Evolutionary conservation across 2,329 filamentous ascomycete genomes (phyloP), one percentile per base, ranked within the genome.

Genomic region (Elsinoe ampelina): DNA sequence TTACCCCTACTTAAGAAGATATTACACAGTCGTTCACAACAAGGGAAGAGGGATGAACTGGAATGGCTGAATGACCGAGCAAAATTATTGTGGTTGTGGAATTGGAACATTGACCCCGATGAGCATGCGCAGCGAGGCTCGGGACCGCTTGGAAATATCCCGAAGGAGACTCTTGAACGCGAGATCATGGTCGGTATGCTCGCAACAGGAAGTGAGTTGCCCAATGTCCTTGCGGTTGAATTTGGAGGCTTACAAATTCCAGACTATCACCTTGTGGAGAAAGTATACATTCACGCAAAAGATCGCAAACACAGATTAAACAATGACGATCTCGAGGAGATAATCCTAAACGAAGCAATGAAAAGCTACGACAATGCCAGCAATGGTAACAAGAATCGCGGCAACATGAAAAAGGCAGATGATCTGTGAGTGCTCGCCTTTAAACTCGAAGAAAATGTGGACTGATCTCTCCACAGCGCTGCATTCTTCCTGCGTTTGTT

Each of bases 351-450:
- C 1, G 77, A 82, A 47, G 84, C 85, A 1, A 79, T 90, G 73
- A 77, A 80, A 55, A 80, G 85, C 3, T 93, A 90, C 65, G 88
- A 93, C 65, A 88, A 88, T 65, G 87, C 88, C 2, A 87, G 85
- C 19, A 93, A 93, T 64, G 86, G 86, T 0, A 90, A 92, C 63
- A 81, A 82, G 57, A 87, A 80, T 1, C 78, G 87, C 61, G 88
- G 88, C 13, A 85, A 85, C 0, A 77, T 93, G 64, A 89, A 88
- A 70, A 88, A 83, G 68, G 89, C 86, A 45, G 79, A 85, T 62
- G 85, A 89, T 51, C 86, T 88, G 85, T 86, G 72, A 70, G 81
- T 67, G 12, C 8, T 45, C 35, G 50, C n/a, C n/a, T n/a, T n/a
- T n/a, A n/a, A n/a, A n/a, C n/a, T n/a, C 13, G 30, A 11, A 10